These are phyloP conservation scores for Trichodelitschia bisporula DNA, from an alignment of 495 filamentous ascomycete genomes.

Conservation along the genomic window DNA sequence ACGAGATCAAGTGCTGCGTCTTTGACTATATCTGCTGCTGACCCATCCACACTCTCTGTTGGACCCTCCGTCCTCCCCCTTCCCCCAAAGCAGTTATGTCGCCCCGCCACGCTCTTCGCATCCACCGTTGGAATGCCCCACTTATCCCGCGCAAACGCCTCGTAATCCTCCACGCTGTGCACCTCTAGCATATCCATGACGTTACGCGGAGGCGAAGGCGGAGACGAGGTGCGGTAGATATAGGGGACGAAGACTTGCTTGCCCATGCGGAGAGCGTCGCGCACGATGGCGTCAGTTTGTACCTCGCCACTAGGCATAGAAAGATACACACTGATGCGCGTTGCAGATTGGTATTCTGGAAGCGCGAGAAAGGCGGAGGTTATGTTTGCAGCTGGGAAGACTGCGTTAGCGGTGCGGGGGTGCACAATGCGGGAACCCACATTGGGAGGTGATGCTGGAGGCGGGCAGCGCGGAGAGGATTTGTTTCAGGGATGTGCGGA, in stretches of 20 bases:
- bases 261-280: conserved; percentile 46
- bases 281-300: conserved; percentile 54
- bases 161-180: conserved; percentile 45
- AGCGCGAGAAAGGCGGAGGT: conserved; percentile 31
- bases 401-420: neutral
- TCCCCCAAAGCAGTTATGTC: conserved; percentile 46
- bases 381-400: conserved; percentile 28
- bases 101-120: conserved; percentile 28
- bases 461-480: conserved; percentile 29
- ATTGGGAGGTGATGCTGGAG: conserved; percentile 36
- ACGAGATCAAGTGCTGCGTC: conserved; percentile 53
- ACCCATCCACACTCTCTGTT: no score
- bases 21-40: conserved; percentile 8
- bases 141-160: conserved; percentile 29
- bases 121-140: conserved; percentile 83
- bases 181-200: conserved; percentile 90
- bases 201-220: conserved; percentile 20
- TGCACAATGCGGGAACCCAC: conserved; percentile 20
- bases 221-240: conserved; percentile 34
- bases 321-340: conserved; percentile 61
- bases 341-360: conserved; percentile 43
- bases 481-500: conserved; percentile 43
- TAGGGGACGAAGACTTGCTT: conserved; percentile 86
- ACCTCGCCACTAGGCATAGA: conserved; percentile 79
- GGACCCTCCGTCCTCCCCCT: conserved; percentile 13